Conservation (phyloP, 148 eudicot genomes). For the Vaccinium vitisidaea region DNA sequence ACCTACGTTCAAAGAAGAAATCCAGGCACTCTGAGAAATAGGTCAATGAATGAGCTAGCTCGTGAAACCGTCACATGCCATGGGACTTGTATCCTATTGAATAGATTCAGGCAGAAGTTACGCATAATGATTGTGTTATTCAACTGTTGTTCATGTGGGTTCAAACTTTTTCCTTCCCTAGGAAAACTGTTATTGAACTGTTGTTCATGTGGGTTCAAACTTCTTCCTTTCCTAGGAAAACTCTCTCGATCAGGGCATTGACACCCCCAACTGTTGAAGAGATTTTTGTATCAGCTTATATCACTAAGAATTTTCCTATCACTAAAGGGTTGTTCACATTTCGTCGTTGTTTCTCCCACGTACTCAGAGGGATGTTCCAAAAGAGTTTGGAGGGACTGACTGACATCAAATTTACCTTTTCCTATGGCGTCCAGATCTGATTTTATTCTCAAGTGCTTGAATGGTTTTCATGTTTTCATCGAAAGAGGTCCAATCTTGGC, state of each 20-base stretch:
- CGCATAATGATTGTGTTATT: neutral
- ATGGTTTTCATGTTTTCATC: too few relatives aligned
- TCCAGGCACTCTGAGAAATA: slow-evolving; percentile 24
- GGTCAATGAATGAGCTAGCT: neutral
- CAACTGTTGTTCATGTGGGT: neutral
- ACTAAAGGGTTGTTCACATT: neutral
- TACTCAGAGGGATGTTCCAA: neutral
- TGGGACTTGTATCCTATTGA: neutral
- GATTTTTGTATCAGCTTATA: neutral
- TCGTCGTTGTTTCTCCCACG: neutral
- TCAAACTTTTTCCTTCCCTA: neutral
- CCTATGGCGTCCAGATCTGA: too few relatives aligned
- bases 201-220: neutral
- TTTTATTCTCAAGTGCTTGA: too few relatives aligned
- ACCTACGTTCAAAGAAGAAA: slow-evolving; percentile 47
- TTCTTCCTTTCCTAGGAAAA: neutral
- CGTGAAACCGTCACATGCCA: neutral
- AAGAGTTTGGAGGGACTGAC: too few relatives aligned
- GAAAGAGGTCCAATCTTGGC: too few relatives aligned
- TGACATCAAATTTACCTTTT: too few relatives aligned
- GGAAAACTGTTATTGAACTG: neutral
- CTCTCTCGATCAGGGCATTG: neutral
- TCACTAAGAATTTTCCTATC: neutral
- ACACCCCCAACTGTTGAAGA: neutral
- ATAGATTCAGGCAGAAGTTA: neutral